Evolutionary conservation across 306 rosid species (phyloP).

Genomic region (Lathyrus sativus): DNA sequence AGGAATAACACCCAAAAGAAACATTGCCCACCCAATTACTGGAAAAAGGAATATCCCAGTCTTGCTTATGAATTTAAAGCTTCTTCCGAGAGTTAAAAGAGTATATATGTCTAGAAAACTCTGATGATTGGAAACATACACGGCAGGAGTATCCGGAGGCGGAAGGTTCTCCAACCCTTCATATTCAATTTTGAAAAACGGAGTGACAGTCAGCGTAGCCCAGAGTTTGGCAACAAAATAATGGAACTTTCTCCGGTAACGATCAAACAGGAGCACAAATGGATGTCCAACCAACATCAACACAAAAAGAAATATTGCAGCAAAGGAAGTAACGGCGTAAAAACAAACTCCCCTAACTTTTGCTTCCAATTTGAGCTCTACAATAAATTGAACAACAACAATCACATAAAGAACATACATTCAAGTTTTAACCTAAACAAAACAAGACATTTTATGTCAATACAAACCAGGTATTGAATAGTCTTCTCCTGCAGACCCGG

Average conservation of each 20-base stretch:
- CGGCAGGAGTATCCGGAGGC: slow-evolving; percentile 74
- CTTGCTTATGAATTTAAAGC: slow-evolving; percentile 96
- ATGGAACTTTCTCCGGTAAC: slow-evolving; percentile 67
- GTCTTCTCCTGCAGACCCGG: slow-evolving; percentile 54
- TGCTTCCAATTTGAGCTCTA: slow-evolving; percentile 63
- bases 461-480: slow-evolving; percentile 61
- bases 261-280: slow-evolving; percentile 63
- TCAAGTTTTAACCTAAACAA: slow-evolving; percentile 14
- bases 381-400: slow-evolving; percentile 39
- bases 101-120: slow-evolving; percentile 91
- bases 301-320: slow-evolving; percentile 67
- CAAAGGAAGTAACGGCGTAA: slow-evolving; percentile 56
- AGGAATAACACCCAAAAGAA: slow-evolving; percentile 79
- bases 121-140: slow-evolving; percentile 95
- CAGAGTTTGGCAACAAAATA: slow-evolving; percentile 76
- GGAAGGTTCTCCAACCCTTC: slow-evolving; percentile 92
- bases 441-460: slow-evolving; percentile 22
- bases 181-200: slow-evolving; percentile 66
- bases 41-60: slow-evolving; percentile 88
- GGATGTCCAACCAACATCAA: slow-evolving; percentile 83
- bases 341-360: slow-evolving; percentile 77
- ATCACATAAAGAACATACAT: neutral
- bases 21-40: slow-evolving; percentile 97
- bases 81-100: slow-evolving; percentile 83
- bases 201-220: slow-evolving; percentile 66